Conservation (phyloP, 345 rosid genomes). For the Psidium guajava region DNA sequence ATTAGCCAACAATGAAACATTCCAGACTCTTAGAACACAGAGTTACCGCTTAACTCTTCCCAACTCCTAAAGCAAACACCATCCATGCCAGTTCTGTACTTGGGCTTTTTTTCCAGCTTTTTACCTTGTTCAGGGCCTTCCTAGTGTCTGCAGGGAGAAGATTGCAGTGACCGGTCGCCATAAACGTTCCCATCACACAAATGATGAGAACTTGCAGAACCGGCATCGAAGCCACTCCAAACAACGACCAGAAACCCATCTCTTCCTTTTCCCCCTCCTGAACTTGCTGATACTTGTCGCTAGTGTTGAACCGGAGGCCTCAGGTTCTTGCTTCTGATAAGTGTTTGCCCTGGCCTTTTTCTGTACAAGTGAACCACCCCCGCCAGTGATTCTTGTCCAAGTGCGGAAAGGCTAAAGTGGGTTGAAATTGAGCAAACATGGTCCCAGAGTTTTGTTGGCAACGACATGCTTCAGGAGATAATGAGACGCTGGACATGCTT, state of each 20-base stretch:
- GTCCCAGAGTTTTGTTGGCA: not conserved
- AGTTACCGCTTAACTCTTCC: not conserved
- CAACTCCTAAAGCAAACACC: not conserved
- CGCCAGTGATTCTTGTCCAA: not conserved
- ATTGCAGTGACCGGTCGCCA: slow-evolving; percentile 48
- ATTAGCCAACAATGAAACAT: not conserved
- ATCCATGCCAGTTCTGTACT: not conserved
- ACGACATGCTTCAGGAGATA: not conserved
- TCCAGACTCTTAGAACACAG: not conserved
- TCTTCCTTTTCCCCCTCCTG: not conserved
- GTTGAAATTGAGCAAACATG: not conserved
- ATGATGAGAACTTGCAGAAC: slow-evolving; percentile 57
- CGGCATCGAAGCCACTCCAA: slow-evolving; percentile 80
- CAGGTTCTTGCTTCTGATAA: not conserved
- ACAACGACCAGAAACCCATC: slow-evolving; percentile 78
- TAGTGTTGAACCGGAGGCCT: not conserved
- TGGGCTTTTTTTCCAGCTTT: not conserved
- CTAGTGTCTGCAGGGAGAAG: slow-evolving; percentile 50
- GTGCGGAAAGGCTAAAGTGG: not conserved
- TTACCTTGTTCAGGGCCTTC: slow-evolving; percentile 68
- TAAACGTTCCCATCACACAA: slow-evolving; percentile 60
- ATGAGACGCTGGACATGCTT: not conserved
- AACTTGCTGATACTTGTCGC: not conserved
- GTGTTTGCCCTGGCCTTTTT: not conserved
- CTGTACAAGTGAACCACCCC: not conserved